These are phyloP conservation scores for Lichtheimia ramosa DNA, from an alignment of 371 early-diverging fungal genomes.

Conservation along the genomic window DNA sequence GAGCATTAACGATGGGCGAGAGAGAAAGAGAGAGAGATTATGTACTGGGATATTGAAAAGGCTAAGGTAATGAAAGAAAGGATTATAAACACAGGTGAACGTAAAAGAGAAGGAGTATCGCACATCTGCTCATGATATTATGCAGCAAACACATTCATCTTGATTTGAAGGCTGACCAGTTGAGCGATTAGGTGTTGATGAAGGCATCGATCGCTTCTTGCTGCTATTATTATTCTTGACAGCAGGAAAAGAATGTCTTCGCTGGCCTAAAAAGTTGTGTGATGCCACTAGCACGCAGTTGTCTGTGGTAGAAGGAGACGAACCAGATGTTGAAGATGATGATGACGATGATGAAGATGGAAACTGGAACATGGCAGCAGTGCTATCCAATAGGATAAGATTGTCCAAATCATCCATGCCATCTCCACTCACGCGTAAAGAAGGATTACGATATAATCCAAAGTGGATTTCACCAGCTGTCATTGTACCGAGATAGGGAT, in stretches of 20 bases:
- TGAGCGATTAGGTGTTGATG: slow-evolving; percentile 1
- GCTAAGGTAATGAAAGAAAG: too few species aligned
- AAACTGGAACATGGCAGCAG: slow-evolving; percentile 4
- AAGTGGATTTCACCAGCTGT: slow-evolving; percentile 28
- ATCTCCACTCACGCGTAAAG: slow-evolving; percentile 8
- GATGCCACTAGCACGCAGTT: neutral
- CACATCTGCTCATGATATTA: neutral
- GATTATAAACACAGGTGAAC: too few species aligned
- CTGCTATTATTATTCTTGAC: neutral
- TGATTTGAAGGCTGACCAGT: neutral
- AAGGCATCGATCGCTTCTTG: neutral
- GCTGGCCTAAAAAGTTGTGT: neutral
- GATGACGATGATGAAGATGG: neutral
- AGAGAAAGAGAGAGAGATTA: too few species aligned
- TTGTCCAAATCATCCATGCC: slow-evolving; percentile 7
- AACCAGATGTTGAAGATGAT: neutral
- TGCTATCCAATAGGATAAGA: slow-evolving; percentile 9
- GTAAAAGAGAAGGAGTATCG: too few species aligned
- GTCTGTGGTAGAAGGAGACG: neutral
- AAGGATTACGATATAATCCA: slow-evolving; percentile 23
- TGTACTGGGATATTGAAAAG: too few species aligned
- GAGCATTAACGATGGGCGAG: too few species aligned
- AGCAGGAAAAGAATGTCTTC: neutral
- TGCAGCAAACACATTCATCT: slow-evolving; percentile 13
- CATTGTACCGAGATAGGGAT: slow-evolving; percentile 27